Conservation (phyloP, 495 filamentous ascomycete genomes). For the Xylaria sp. region DNA sequence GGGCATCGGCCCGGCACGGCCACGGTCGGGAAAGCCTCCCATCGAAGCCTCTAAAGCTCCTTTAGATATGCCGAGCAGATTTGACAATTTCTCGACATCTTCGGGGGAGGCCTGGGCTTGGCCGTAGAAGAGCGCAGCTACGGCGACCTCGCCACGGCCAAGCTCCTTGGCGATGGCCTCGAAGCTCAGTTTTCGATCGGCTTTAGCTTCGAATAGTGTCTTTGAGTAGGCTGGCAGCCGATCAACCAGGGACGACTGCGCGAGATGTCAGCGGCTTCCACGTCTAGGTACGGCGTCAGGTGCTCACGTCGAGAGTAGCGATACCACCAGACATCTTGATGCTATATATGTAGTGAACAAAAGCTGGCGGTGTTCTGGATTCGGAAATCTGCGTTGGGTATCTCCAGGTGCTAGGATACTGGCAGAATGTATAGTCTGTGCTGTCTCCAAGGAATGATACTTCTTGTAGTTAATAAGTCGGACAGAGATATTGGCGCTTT, state of each 20-base stretch:
- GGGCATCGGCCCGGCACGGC: conserved; percentile 87
- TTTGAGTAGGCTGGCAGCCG: conserved; percentile 71
- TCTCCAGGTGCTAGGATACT: not conserved
- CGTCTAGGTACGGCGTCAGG: not conserved
- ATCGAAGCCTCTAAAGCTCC: conserved; percentile 66
- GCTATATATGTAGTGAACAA: not conserved
- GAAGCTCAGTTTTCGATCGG: conserved; percentile 75
- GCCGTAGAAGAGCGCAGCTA: conserved; percentile 94
- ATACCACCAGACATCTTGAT: conserved; percentile 45
- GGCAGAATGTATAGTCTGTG: not conserved
- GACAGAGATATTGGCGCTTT: not conserved
- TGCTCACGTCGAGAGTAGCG: conserved; percentile 47
- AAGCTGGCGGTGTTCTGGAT: not conserved
- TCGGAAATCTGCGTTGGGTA: not conserved
- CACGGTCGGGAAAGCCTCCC: conserved; percentile 80
- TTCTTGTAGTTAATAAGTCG: not conserved
- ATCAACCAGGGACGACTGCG: conserved; percentile 45
- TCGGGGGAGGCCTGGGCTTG: conserved; percentile 81
- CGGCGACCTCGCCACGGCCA: conserved; percentile 86
- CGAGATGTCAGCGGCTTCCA: conserved; percentile 18
- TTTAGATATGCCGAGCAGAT: conserved; percentile 68
- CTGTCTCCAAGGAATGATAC: not conserved
- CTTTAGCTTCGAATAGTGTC: conserved; percentile 87
- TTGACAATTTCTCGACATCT: conserved; percentile 76
- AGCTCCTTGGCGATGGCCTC: conserved; percentile 78